Base-by-base conservation (phyloP, 2,329 filamentous ascomycete genomes). In the Pseudogymnoascus sp. region DNA sequence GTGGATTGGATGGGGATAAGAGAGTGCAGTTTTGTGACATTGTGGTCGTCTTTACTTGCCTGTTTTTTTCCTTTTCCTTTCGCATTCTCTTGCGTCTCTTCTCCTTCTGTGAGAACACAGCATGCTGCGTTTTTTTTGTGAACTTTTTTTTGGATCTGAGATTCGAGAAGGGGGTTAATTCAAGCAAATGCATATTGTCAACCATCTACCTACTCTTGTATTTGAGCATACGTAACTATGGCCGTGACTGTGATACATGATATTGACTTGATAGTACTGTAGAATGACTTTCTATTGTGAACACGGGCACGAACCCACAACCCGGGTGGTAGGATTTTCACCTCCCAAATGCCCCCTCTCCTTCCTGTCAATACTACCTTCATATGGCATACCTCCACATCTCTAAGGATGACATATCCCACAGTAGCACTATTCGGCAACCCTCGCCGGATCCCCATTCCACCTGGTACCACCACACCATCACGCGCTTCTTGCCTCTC, bases 101-200 rank as follows among this genome's bases (percentile, higher is more conserved):
- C 28, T 34, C n/a, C n/a, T 19, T 16, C n/a, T 57, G 25, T 57
- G 51, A 34, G 16, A 13, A 57, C 28, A 57, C n/a, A 34, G n/a
- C 51, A 34, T 57, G 25, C 48, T 54, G n/a, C 11, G n/a, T 34
- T 57, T 57, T 57, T 19, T 31, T 57, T 11, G 6, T 11, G 31
- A 31, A 4, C 5, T 34, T 51, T n/a, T 31, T 57, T 57, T 57
- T 57, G 51, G 25, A 57, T 57, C 51, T 57, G 28, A 57, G 51
- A 57, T 57, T 57, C 28, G 51, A 34, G 51, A 57, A 57, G 51
- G 28, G 25, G 51, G n/a, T 45, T 57, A 57, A 57, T 57, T 34
- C 25, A 7, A 57, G 51, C 51, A 57, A 34, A 34, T 34, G 51
- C 51, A 57, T 57, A 57, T 57, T 57, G 51, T 57, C n/a, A 57